Conservation (phyloP, 805 yeast species). For the Starmerella gropengiesseri region DNA sequence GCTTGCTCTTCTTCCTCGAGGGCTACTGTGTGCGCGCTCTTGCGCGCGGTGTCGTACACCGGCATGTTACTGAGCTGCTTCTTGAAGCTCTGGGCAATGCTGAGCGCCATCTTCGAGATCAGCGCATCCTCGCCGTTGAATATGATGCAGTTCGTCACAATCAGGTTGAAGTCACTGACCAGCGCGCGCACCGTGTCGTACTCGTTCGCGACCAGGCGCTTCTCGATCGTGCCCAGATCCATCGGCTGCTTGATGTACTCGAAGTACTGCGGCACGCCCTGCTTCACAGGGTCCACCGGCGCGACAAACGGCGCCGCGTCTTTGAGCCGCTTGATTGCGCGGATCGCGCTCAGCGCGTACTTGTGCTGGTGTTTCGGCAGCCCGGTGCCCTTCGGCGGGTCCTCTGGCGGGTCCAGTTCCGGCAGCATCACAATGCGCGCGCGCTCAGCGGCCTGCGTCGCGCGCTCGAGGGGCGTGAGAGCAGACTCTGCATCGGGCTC, state of each 20-base stretch:
- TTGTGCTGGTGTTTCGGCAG: slow-evolving; percentile 61
- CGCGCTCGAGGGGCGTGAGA: slow-evolving; percentile 22
- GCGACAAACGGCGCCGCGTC: slow-evolving; percentile 83
- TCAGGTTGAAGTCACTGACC: slow-evolving; percentile 66
- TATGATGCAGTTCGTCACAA: slow-evolving; percentile 69
- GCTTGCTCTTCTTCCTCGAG: slow-evolving; percentile 20
- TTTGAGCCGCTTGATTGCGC: slow-evolving; percentile 78
- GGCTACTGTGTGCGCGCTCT: slow-evolving; percentile 26
- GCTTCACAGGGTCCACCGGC: slow-evolving; percentile 83
- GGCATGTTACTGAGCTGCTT: slow-evolving; percentile 91
- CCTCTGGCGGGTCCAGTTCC: slow-evolving; percentile 24
- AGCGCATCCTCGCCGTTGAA: slow-evolving; percentile 79
- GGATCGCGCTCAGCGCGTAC: slow-evolving; percentile 65
- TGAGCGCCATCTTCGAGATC: slow-evolving; percentile 84
- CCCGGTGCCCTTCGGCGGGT: slow-evolving; percentile 21
- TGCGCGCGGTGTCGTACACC: slow-evolving; percentile 34
- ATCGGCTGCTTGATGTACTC: slow-evolving; percentile 77
- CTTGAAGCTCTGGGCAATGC: slow-evolving; percentile 82
- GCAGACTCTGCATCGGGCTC: slow-evolving; percentile 9
- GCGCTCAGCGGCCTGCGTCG: slow-evolving; percentile 22
- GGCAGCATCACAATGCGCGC: slow-evolving; percentile 21
- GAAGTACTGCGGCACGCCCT: slow-evolving; percentile 83
- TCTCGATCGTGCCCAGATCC: slow-evolving; percentile 88
- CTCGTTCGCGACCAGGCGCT: slow-evolving; percentile 56
- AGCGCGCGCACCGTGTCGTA: slow-evolving; percentile 62